These are phyloP conservation scores for Panellus pusillus DNA, from an alignment of 768 basidiomycete species.

Conservation along the genomic window DNA sequence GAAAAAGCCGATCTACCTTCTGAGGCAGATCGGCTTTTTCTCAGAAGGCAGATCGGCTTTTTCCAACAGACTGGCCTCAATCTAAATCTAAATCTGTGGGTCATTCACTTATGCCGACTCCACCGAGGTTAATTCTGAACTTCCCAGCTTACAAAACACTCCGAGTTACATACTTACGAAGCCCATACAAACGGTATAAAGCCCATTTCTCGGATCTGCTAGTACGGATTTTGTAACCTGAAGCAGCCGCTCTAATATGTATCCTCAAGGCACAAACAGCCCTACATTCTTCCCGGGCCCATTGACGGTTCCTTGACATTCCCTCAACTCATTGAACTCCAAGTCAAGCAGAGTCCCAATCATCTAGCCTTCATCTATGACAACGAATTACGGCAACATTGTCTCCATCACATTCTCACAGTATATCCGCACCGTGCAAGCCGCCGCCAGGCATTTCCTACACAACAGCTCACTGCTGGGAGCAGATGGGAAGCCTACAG, in stretches of 20 bases:
- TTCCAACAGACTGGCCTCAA: too few species aligned
- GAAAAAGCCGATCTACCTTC: too few species aligned
- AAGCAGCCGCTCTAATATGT: background rate
- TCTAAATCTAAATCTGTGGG: too few species aligned
- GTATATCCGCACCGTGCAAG: slow-evolving; percentile 1
- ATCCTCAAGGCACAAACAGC: background rate
- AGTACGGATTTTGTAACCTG: too few species aligned
- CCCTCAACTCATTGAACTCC: slow-evolving; percentile 3
- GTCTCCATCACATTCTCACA: background rate
- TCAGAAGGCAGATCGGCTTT: too few species aligned
- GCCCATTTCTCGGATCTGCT: too few species aligned
- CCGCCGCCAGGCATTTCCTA: background rate
- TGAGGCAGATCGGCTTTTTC: too few species aligned
- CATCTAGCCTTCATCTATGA: slow-evolving; percentile 3
- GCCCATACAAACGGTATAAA: too few species aligned
- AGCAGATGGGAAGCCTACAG: background rate
- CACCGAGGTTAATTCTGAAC: too few species aligned
- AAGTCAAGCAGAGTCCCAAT: slow-evolving; percentile 1
- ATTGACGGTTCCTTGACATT: background rate
- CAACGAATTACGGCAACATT: background rate
- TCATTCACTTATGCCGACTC: too few species aligned
- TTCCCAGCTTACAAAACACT: too few species aligned
- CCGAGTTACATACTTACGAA: too few species aligned
- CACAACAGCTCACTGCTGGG: background rate
- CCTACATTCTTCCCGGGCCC: background rate